A percentile compares a stretch with the other conserved stretches of the same genome.
Evolutionary conservation across 2,329 filamentous ascomycete species (phyloP).

Genomic region (Shiraia bambusicola): DNA sequence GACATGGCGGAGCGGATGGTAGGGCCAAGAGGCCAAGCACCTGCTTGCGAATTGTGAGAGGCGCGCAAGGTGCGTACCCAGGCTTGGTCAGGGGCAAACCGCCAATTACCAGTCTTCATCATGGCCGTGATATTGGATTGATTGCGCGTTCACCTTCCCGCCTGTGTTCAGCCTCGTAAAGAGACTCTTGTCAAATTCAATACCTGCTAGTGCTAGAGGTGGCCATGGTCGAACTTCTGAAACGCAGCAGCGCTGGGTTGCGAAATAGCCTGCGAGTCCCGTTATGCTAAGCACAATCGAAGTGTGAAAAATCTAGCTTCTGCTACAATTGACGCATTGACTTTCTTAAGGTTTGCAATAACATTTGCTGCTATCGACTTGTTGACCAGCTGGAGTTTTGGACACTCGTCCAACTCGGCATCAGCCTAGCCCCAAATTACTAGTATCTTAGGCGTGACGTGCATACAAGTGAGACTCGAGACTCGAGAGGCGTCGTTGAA

Average conservation of each 20-base stretch:
- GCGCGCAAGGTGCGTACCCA: constrained; percentile 26
- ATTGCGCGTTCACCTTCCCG: constrained; percentile 26
- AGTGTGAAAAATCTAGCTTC: constrained; percentile 1
- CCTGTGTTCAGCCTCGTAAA: constrained; percentile 30
- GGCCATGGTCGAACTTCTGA: constrained; percentile 1
- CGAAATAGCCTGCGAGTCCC: neutral
- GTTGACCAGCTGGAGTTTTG: constrained; percentile 3
- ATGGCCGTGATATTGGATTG: constrained; percentile 17
- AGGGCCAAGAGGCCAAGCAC: constrained; percentile 33
- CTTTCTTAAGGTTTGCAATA: constrained; percentile 2
- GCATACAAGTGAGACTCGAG: too few species aligned
- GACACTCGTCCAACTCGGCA: neutral
- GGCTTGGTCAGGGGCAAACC: constrained; percentile 38
- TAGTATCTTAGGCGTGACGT: too few species aligned
- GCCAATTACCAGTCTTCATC: constrained; percentile 19
- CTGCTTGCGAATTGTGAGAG: constrained; percentile 27
- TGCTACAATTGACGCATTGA: neutral
- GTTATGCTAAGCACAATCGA: neutral
- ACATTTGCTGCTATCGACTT: neutral
- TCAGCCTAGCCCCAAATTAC: too few species aligned
- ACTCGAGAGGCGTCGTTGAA: too few species aligned
- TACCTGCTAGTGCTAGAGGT: neutral
- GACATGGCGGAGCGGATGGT: constrained; percentile 30
- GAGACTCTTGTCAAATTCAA: constrained; percentile 7
- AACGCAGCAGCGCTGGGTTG: constrained; percentile 4